Base-by-base conservation (phyloP, 805 yeast genomes). In the Pichia manshurica region DNA sequence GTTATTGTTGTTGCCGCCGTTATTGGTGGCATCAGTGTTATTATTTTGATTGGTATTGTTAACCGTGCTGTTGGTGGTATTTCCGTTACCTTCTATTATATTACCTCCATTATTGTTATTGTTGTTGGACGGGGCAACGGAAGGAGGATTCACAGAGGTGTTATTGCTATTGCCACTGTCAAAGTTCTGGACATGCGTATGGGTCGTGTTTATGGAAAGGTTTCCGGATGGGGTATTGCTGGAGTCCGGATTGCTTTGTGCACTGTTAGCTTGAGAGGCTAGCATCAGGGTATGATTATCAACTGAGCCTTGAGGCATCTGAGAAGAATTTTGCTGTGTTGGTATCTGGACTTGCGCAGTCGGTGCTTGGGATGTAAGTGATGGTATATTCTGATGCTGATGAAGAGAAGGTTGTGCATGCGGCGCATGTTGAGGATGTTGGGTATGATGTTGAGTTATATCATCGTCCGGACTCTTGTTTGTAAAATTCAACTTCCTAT, bases 401-500 rank as follows among this genome's bases (percentile, higher is more conserved):
- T 42, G 39, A 15, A 22, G 37, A 2, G 34, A 37, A 6, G 23
- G 39, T 6, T 42, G 46, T 9, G 15, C 33, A 8, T 15, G 34
- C 31, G n/a, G 34, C 23, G 15, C 17, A 15, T 32, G 35, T n/a
- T 23, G 32, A 21, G 33, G 34, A 1, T 32, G 25, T 17, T 19
- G 40, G 16, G 9, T 29, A 7, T 32, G 39, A 8, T 29, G 29
- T n/a, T 7, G 12, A 15, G 33, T 5, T 7, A 28, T 17, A 4
- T 20, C 19, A 13, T 41, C 46, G 10, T 21, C 38, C 2, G 62
- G 57, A 12, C 59, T 43, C 13, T 35, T 43, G 13, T 25, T 36
- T 5, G 57, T 16, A 8, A 29, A 17, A 19, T 22, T 15, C 42
- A 62, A 54, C 42, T 50, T 51, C n/a, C 58, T 69, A 28, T 76